Percentiles rank a stretch among this genome's conserved stretches.
These are phyloP conservation scores for Solanum etuberosum DNA, from an alignment of 257 asterid genomes.

Conservation along the genomic window DNA sequence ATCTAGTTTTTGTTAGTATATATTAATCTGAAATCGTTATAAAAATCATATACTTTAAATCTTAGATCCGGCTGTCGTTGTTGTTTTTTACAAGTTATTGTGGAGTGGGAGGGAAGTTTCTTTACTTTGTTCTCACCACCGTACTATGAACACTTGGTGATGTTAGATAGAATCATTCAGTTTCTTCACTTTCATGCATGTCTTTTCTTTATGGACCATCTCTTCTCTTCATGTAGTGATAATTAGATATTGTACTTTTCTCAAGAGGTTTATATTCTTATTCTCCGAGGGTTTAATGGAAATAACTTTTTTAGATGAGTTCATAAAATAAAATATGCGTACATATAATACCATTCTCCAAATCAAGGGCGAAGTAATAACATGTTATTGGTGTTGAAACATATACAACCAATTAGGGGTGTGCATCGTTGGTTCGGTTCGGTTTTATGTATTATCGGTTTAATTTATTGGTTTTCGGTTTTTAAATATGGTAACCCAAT, in stretches of 20 bases:
- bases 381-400: too few relatives aligned
- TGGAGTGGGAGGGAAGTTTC: background rate
- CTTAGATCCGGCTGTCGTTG: rapidly evolving
- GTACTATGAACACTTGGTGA: background rate
- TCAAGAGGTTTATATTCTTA: background rate
- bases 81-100: background rate
- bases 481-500: too few relatives aligned
- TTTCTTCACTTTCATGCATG: background rate
- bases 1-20: background rate
- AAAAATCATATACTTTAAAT: background rate
- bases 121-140: background rate
- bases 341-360: too few relatives aligned
- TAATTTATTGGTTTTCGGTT: too few relatives aligned
- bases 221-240: background rate
- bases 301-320: too few relatives aligned
- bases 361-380: too few relatives aligned
- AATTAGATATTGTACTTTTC: too few relatives aligned
- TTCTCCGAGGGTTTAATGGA: too few relatives aligned
- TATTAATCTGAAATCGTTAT: background rate
- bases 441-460: too few relatives aligned
- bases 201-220: background rate
- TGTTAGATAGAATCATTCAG: background rate
- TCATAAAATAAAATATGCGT: too few relatives aligned
- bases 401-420: too few relatives aligned
- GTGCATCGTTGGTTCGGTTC: too few relatives aligned